These are phyloP conservation scores for Aureobasidium pullulans DNA, from an alignment of 2,329 filamentous ascomycete genomes.

Conservation along the genomic window DNA sequence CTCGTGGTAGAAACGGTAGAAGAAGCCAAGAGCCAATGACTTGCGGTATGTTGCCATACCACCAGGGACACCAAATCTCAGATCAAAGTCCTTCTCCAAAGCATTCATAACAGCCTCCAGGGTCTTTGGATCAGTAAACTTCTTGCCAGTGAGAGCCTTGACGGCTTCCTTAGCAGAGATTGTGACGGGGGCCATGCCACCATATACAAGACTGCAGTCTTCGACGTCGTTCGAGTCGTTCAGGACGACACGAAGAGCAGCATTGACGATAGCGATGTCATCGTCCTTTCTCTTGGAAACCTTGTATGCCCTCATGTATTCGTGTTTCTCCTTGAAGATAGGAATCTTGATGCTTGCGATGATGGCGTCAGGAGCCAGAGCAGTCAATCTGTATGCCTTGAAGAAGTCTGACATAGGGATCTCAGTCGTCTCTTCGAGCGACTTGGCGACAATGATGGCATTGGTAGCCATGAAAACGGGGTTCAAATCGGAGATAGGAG, in stretches of 20 bases:
- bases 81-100: slow-evolving; percentile 80
- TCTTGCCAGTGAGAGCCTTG: slow-evolving; percentile 67
- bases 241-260: slow-evolving; percentile 68
- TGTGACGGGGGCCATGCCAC: slow-evolving; percentile 89
- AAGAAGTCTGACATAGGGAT: slow-evolving; percentile 94
- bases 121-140: slow-evolving; percentile 70
- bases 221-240: slow-evolving; percentile 62
- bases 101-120: slow-evolving; percentile 85
- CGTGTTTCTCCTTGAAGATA: slow-evolving; percentile 62
- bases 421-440: slow-evolving; percentile 62
- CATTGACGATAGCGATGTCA: slow-evolving; percentile 95
- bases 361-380: slow-evolving; percentile 71
- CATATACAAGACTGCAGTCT: slow-evolving; percentile 76
- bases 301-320: slow-evolving; percentile 87
- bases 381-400: slow-evolving; percentile 80
- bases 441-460: slow-evolving; percentile 73
- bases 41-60: slow-evolving; percentile 97
- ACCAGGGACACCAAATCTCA: slow-evolving; percentile 84
- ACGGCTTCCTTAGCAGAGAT: slow-evolving; percentile 76
- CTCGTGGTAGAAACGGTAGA: slow-evolving; percentile 95
- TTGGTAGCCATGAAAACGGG: slow-evolving; percentile 87
- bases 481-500: slow-evolving; percentile 93
- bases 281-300: slow-evolving; percentile 96
- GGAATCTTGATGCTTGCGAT: slow-evolving; percentile 86
- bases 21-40: slow-evolving; percentile 83